Base-by-base conservation (phyloP, 1,139 yeast species). In the Blastobotrys capitulatus region DNA sequence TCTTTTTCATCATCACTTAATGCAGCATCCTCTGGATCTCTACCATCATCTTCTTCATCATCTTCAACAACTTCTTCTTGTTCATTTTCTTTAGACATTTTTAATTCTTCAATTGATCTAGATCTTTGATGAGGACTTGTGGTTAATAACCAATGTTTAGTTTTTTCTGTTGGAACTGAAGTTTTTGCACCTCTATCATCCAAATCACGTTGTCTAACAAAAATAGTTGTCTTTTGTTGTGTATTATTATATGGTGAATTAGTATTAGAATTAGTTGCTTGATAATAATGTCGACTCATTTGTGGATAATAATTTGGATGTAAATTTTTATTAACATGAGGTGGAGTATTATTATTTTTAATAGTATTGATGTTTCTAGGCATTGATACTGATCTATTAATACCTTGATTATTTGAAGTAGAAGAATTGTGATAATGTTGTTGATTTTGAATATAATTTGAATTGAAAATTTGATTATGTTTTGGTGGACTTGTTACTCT, bases 21-120 rank as follows among this genome's bases (percentile, higher is more conserved):
- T 5, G 66, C 65, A 2, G 61, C 61, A 45, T 61, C 64, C 45
- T 61, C 65, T 2, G 66, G 63, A 39, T 62, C 64, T 1, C 56
- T 48, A 20, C 51, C 62, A 35, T 55, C 60, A 36, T 53, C 61
- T 12, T 57, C 57, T 9, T 57, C 64, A 7, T 57, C 60, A 16
- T 54, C 57, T 19, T 53, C 57, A 13, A 52, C 56, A n/a, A 52
- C 51, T 12, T 29, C 22, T 10, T 42, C 18, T 16, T 39, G 47
- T 10, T 44, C 50, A n/a, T 51, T 10, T 36, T 46, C 18, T 2
- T 8, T 25, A 7, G 10, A 2, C 16, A n/a, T 13, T 31, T 42
- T 16, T 9, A 42, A 6, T 38, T 43, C 34, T 26, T 43, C 46
- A 36, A 43, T 35, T 7, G 46, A 43, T 36, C 26, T 31, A 4